These are phyloP conservation scores for Aureobasidium melanogenum DNA, from an alignment of 2,329 filamentous ascomycete species.

Conservation along the genomic window DNA sequence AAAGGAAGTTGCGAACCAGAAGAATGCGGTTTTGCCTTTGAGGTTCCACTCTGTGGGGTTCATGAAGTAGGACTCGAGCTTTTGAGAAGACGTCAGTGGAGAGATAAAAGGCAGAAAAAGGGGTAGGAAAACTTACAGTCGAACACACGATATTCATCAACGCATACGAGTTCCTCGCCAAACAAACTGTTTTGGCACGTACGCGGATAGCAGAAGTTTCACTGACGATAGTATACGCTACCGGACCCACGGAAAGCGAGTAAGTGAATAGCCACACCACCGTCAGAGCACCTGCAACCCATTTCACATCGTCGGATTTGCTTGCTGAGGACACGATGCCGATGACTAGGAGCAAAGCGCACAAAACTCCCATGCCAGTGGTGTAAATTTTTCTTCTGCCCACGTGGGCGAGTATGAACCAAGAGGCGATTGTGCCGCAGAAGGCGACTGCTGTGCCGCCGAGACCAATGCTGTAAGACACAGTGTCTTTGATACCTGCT, in stretches of 20 bases:
- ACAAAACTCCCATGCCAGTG: not conserved
- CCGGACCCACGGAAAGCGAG: constrained; percentile 29
- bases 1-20: constrained; percentile 29
- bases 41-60: constrained; percentile 34
- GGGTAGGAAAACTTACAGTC: not conserved
- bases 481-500: constrained; percentile 29
- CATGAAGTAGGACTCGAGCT: constrained; percentile 30
- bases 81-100: not conserved
- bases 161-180: constrained; percentile 33
- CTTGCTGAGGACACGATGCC: constrained; percentile 33
- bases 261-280: constrained; percentile 29
- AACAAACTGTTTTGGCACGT: constrained; percentile 29
- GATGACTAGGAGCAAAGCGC: constrained; percentile 17
- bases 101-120: not conserved
- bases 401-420: constrained; percentile 30
- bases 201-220: constrained; percentile 31
- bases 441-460: constrained; percentile 31
- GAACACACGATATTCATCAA: constrained; percentile 25
- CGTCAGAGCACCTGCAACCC: constrained; percentile 34
- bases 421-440: constrained; percentile 33
- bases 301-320: constrained; percentile 24
- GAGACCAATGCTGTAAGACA: constrained; percentile 33
- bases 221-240: constrained; percentile 31
- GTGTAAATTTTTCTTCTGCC: constrained; percentile 35
- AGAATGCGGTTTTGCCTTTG: constrained; percentile 34